A percentile compares a stretch with the other conserved stretches of the same genome.
These are phyloP conservation scores for Dipteronia dyeriana DNA, from an alignment of 345 rosid genomes.

Conservation along the genomic window DNA sequence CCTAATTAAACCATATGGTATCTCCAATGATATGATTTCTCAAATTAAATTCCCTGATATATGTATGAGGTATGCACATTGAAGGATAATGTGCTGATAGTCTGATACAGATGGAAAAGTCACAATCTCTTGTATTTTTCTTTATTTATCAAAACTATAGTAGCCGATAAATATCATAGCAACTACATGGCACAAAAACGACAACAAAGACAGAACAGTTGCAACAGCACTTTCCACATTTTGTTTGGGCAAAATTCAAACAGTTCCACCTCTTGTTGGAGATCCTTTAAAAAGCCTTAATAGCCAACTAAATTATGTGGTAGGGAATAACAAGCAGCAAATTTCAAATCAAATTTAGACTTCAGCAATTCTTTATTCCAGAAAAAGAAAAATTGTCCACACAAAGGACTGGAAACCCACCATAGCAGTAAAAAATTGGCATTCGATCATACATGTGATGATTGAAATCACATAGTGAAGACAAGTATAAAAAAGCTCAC, in stretches of 20 bases:
- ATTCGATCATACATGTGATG: not conserved
- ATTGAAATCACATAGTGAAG: not conserved
- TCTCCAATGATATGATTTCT: not conserved
- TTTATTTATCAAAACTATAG: not conserved
- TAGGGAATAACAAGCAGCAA: not conserved
- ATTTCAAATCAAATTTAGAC: not conserved
- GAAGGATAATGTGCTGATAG: not conserved
- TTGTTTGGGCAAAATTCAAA: no score
- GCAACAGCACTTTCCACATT: not conserved
- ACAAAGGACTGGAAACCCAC: not conserved
- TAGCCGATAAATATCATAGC: constrained; percentile 5
- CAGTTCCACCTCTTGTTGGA: not conserved
- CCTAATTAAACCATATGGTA: not conserved
- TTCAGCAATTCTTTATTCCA: not conserved
- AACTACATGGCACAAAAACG: not conserved
- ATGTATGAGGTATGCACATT: not conserved
- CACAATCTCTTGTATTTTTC: not conserved
- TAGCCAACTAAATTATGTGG: not conserved
- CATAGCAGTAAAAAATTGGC: not conserved
- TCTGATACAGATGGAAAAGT: not conserved
- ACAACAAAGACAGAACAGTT: not conserved
- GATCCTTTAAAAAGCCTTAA: not conserved
- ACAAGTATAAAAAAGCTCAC: not conserved
- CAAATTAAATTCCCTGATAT: not conserved
- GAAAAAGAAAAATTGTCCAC: not conserved